Base-by-base conservation (phyloP, 768 basidiomycete genomes). In the Baorangia bicolor region DNA sequence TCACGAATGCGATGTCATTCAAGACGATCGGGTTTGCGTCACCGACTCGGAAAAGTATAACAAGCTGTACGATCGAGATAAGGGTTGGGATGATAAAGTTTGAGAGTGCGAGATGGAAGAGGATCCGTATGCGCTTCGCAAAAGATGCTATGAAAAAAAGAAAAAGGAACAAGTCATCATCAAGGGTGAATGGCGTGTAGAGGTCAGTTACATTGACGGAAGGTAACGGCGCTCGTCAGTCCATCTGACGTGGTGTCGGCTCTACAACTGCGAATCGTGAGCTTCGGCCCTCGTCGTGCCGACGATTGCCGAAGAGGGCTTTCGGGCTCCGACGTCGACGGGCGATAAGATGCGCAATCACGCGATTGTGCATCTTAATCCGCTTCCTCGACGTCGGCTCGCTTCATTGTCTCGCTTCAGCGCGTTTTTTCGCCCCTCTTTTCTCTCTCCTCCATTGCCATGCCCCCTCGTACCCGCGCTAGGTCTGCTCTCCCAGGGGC, bases 71-170 rank as follows among this genome's bases (percentile, higher is more conserved):
- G 38, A 70, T 52, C 25, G 64, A 71, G 33, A 68, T 49, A 38
- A 71, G 23, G n/a, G 60, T 61, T 1, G 71, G 70, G 18, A 69
- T 49, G 21, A 65, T 38, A 43, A 71, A 72, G 42, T 70, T 70
- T 8, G 66, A 63, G 41, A 64, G 63, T 3, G 69, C 64, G 4
- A 72, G 51, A 33, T 55, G 62, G 49, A 49, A 64, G 16, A 72
- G 57, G 23, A 44, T 66, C 11, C 44, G 59, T 18, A 66, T 31
- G 31, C 61, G 64, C 18, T 25, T 25, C 14, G 61, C 27, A 11
- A 63, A 52, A 4, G 57, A 54, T n/a, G 42, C 64, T 66, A 16
- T 30, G 34, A 21, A 46, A 40, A 21, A 46, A 45, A 20, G 6
- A 27, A 21, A 12, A 14, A 11, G 25, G 5, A 20, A 21, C 14